Evolutionary conservation across 2,329 filamentous ascomycete species (phyloP).

Genomic region (Botrytis fabae): DNA sequence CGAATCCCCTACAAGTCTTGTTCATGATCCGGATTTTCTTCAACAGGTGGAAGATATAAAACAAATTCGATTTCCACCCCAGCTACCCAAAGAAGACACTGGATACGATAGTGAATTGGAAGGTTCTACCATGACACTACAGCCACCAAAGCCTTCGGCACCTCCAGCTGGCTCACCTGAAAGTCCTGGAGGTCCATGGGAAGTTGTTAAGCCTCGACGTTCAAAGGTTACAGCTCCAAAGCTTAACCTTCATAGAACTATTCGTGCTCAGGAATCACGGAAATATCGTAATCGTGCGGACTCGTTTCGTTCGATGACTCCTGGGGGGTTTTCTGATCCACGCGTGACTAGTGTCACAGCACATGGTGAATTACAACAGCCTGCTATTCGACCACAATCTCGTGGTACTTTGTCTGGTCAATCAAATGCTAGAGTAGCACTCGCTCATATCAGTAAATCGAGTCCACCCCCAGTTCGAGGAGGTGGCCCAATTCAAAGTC

Average conservation of each 20-base stretch:
- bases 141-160: neutral
- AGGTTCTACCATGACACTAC: constrained; percentile 31
- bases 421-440: constrained; percentile 46
- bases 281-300: constrained; percentile 49
- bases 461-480: constrained; percentile 42
- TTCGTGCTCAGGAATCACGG: constrained; percentile 44
- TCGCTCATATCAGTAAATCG: constrained; percentile 46
- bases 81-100: constrained; percentile 31
- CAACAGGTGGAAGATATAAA: constrained; percentile 23
- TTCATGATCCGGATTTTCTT: constrained; percentile 30
- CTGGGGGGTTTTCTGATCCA: constrained; percentile 28
- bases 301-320: constrained; percentile 47
- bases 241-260: constrained; percentile 45
- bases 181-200: constrained; percentile 35
- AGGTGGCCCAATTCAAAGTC: constrained; percentile 37
- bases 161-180: constrained; percentile 14
- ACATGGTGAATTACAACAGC: constrained; percentile 32
- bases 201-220: constrained; percentile 27
- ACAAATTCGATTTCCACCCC: constrained; percentile 26
- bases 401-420: constrained; percentile 36
- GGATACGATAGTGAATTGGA: constrained; percentile 39
- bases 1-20: constrained; percentile 35
- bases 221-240: constrained; percentile 29
- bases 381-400: constrained; percentile 29
- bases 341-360: constrained; percentile 35